Evolutionary conservation across 1,284 basidiomycete species (phyloP).

Genomic region (Boletus albobrunnescens): DNA sequence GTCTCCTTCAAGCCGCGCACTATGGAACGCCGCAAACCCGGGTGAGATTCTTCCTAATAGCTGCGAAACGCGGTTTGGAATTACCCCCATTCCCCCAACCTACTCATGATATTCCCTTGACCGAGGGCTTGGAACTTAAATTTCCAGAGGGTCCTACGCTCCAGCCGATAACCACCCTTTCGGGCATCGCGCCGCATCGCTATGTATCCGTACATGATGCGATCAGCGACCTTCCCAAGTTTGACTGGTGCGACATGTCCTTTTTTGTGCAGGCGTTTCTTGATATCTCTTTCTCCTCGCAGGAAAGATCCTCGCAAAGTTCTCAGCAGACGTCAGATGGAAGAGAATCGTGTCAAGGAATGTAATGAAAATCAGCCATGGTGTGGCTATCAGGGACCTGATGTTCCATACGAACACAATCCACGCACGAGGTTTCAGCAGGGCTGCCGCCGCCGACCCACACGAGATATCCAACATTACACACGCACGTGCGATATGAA

Average conservation of each 20-base stretch:
- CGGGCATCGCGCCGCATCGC: constrained; percentile 49
- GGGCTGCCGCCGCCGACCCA: constrained; percentile 38
- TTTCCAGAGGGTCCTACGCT: constrained; percentile 41
- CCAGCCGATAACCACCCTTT: constrained; percentile 42
- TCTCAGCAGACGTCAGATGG: constrained; percentile 13
- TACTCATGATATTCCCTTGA: constrained; percentile 56
- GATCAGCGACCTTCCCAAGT: constrained; percentile 61
- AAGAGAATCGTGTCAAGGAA: constrained; percentile 24
- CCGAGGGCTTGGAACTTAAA: constrained; percentile 45
- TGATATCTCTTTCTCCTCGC: constrained; percentile 11
- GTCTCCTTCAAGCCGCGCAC: constrained; percentile 63
- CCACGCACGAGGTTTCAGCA: constrained; percentile 53
- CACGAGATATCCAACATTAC: constrained; percentile 50
- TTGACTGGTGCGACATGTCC: constrained; percentile 56
- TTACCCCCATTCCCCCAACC: constrained; percentile 67
- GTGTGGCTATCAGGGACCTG: constrained; percentile 39
- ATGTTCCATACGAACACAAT: constrained; percentile 40
- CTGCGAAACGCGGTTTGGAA: constrained; percentile 47
- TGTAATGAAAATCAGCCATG: constrained; percentile 36
- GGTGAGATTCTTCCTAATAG: constrained; percentile 67
- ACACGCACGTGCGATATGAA: constrained; percentile 38
- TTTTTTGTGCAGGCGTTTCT: neutral
- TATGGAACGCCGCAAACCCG: constrained; percentile 71
- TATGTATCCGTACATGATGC: constrained; percentile 62
- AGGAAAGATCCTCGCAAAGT: constrained; percentile 23